These are phyloP conservation scores for Tricharina praecox DNA, from an alignment of 495 filamentous ascomycete species.

Conservation along the genomic window DNA sequence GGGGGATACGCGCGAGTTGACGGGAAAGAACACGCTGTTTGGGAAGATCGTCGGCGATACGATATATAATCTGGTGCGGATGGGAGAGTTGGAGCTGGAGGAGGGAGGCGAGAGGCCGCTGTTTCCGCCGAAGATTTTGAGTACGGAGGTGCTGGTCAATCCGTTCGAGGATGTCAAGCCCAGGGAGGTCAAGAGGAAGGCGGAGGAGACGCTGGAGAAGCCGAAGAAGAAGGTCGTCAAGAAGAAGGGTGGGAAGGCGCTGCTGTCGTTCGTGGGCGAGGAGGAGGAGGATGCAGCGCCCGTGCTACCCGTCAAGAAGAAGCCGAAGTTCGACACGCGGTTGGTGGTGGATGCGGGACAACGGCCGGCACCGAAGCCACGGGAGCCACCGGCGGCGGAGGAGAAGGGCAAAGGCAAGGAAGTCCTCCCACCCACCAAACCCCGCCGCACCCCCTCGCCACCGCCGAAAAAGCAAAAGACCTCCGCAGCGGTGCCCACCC, in stretches of 20 bases:
- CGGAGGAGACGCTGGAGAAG: conserved; percentile 28
- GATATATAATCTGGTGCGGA: conserved; percentile 85
- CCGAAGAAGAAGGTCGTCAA: conserved; percentile 33
- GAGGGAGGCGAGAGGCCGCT: conserved; percentile 62
- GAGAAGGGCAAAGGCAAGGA: conserved; percentile 10
- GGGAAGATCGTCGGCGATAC: conserved; percentile 84
- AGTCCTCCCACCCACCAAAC: not conserved
- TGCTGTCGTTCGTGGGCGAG: conserved; percentile 82
- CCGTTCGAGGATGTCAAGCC: conserved; percentile 77
- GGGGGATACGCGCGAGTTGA: conserved; percentile 63
- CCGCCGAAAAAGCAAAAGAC: conserved; percentile 20
- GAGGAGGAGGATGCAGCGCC: conserved; percentile 53
- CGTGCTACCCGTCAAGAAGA: conserved; percentile 50
- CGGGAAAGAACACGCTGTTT: conserved; percentile 82
- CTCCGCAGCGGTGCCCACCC: too few relatives aligned
- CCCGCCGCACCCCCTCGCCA: conserved; percentile 16
- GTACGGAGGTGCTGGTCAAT: conserved; percentile 71
- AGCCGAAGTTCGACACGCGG: conserved; percentile 78
- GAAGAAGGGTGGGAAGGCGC: conserved; percentile 55
- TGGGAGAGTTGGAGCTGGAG: conserved; percentile 68
- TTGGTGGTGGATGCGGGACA: conserved; percentile 48
- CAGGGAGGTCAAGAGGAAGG: conserved; percentile 35
- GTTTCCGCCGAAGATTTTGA: conserved; percentile 68
- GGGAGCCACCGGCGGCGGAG: conserved; percentile 6
- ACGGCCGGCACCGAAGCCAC: conserved; percentile 19